Evolutionary conservation across 257 asterid genomes (phyloP).

Genomic region (Solanum pennellii): DNA sequence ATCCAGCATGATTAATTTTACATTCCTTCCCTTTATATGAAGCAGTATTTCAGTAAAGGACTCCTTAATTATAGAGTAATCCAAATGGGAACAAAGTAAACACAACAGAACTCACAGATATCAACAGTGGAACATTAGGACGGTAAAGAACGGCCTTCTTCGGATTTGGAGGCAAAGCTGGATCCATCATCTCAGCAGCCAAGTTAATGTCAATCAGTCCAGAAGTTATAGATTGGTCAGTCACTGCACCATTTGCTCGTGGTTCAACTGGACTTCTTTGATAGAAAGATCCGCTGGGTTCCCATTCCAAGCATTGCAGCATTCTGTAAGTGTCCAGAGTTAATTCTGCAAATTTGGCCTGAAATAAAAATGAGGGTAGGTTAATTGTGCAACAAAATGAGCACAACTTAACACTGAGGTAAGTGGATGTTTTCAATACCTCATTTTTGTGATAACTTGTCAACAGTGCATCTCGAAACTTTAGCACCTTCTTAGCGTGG

Average conservation of each 20-base stretch:
- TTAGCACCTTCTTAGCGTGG: constrained; percentile 87
- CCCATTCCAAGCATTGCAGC: constrained; percentile 99
- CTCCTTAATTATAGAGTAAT: background rate
- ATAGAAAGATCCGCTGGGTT: constrained; percentile 78
- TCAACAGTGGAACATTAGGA: constrained; percentile 70
- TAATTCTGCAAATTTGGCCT: constrained; percentile 93
- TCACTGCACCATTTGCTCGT: constrained; percentile 45
- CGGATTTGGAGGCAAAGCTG: constrained; percentile 91
- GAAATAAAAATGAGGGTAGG: constrained; percentile 1
- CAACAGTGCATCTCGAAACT: constrained; percentile 78
- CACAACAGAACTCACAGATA: constrained; percentile 55
- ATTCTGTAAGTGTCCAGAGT: constrained; percentile 88
- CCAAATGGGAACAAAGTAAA: background rate
- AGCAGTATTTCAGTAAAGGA: background rate
- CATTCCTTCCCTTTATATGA: background rate
- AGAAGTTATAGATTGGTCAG: constrained; percentile 69
- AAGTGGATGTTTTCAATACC: constrained; percentile 26
- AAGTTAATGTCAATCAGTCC: constrained; percentile 77
- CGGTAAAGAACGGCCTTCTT: constrained; percentile 81
- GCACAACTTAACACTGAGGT: background rate
- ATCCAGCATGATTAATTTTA: background rate
- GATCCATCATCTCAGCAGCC: constrained; percentile 85
- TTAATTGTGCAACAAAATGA: background rate
- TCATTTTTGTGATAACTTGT: constrained; percentile 87
- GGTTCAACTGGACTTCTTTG: constrained; percentile 49